These are phyloP conservation scores for Vigna hirtella DNA, from an alignment of 306 rosid genomes.

Conservation along the genomic window DNA sequence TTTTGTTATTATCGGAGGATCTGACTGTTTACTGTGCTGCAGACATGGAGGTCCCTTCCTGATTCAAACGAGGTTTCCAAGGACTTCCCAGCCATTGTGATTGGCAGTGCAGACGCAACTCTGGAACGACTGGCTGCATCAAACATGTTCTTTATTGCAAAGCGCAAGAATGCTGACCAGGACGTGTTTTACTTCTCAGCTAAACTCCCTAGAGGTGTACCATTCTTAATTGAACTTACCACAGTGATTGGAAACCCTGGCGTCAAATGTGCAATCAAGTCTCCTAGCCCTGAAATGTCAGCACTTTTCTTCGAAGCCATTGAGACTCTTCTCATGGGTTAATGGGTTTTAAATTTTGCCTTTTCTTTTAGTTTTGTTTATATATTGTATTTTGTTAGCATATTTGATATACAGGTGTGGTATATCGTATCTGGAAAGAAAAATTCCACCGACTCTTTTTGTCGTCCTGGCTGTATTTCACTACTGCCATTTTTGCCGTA, in stretches of 20 bases:
- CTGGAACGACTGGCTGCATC: slow-evolving; percentile 71
- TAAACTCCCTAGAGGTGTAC: slow-evolving; percentile 76
- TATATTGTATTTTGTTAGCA: slow-evolving; percentile 42
- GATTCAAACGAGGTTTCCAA: slow-evolving; percentile 85
- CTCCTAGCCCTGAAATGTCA: slow-evolving; percentile 80
- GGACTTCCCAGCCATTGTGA: slow-evolving; percentile 72
- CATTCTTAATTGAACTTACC: slow-evolving; percentile 79
- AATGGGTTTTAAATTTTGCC: slow-evolving; percentile 35
- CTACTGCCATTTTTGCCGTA: slow-evolving; percentile 32
- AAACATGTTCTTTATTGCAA: slow-evolving; percentile 86
- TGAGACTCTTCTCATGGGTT: slow-evolving; percentile 71
- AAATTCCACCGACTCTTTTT: slow-evolving; percentile 19
- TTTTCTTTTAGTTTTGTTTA: slow-evolving; percentile 34
- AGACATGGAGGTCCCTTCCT: slow-evolving; percentile 96
- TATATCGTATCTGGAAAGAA: slow-evolving; percentile 12
- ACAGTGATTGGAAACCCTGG: slow-evolving; percentile 73
- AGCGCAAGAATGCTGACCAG: slow-evolving; percentile 84
- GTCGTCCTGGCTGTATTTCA: slow-evolving; percentile 25
- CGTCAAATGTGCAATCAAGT: slow-evolving; percentile 85
- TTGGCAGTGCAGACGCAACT: slow-evolving; percentile 62
- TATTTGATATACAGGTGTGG: slow-evolving; percentile 47
- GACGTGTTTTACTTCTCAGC: slow-evolving; percentile 92
- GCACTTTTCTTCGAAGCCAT: slow-evolving; percentile 76
- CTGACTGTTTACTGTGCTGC: slow-evolving; percentile 45
- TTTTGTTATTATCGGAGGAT: slow-evolving; percentile 11